Base-by-base conservation (phyloP, 192 early-diverging fungal genomes). In the Jimgerdemannia flammicorona region DNA sequence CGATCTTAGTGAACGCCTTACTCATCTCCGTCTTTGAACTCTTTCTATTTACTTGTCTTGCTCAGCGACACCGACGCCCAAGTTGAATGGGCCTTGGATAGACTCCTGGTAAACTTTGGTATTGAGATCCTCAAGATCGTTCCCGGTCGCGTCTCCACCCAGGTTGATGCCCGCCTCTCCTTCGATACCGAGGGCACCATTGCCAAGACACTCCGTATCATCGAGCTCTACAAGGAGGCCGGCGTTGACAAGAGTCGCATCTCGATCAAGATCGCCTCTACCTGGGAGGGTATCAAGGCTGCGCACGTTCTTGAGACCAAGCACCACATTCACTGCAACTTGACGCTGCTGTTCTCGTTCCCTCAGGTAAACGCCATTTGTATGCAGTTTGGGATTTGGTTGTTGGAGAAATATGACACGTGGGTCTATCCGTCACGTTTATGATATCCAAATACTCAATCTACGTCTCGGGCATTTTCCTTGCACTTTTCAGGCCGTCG, bases 241-340 rank as follows among this genome's bases (percentile, higher is more conserved):
- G 97, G 97, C 81, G 84, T 99, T 74, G 76, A 78, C 78, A 96
- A 95, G 88, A 87, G 94, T 67, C 93, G 97, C 72, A 89, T 99
- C n/a, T 89, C 98, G 68, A 98, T 99, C 91, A 99, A 99, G 91
- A 91, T 99, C 73, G 98, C 98, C 43, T 97, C 96, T 73, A 99
- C 98, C 75, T 99, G 96, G 96, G 98, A 98, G 82, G 98, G 98
- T 82, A 99, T 99, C 85, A 93, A 97, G 84, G 98, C 98, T 74
- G 97, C 97, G 74, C 88, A 91, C 81, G 86, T 89, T 74, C 92
- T 99, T 43, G 98, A 99, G 87, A 83, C 85, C 54, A 84, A 93
- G 68, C 85, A 96, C 81, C 91, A 88, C 71, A 98, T 99, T 81
- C 96, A 98, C 92, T 98, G 97, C 89, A 99, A 99, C 93, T 86